phyloP scores from a whole-genome alignment of 202 grass and related monocot species.

The Saccharum hybrid region DNA sequence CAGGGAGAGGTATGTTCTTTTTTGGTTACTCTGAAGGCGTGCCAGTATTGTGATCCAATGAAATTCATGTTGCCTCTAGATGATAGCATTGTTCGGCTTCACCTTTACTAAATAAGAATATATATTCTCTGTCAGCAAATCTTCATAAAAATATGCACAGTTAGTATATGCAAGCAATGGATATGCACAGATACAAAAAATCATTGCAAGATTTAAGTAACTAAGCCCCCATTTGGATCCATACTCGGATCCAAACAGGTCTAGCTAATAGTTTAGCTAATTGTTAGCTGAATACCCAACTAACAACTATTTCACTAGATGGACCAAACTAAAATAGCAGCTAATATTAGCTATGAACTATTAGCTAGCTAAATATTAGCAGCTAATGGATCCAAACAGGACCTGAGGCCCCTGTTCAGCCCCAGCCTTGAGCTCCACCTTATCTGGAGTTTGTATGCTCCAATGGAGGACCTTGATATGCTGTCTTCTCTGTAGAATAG shows the following conservation, averaged over 20 bases:
- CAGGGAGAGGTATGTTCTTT: conserved; percentile 66
- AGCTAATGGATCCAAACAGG: not conserved
- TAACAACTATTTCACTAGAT: not conserved
- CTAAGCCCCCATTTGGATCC: not conserved
- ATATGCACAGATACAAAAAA: not conserved
- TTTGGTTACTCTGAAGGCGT: conserved; percentile 14
- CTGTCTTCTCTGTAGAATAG: not conserved
- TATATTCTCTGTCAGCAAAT: not conserved
- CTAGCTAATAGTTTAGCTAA: not conserved
- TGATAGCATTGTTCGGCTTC: not conserved
- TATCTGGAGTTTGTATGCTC: not conserved
- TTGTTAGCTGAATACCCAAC: not conserved
- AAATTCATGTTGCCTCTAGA: not conserved
- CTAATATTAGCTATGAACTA: not conserved
- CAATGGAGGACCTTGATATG: too few species aligned
- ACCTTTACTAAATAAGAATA: not conserved
- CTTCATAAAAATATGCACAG: not conserved
- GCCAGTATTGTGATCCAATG: conserved; percentile 16
- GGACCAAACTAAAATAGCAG: not conserved
- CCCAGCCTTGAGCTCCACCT: not conserved
- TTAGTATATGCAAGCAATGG: not conserved
- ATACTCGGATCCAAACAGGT: not conserved
- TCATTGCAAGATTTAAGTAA: not conserved
- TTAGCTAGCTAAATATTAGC: not conserved
- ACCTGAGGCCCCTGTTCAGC: too few species aligned